A percentile compares a stretch with the other conserved stretches of the same genome.
Conservation (phyloP, 1,139 yeast genomes). For the Lodderomyces elongisporus region DNA sequence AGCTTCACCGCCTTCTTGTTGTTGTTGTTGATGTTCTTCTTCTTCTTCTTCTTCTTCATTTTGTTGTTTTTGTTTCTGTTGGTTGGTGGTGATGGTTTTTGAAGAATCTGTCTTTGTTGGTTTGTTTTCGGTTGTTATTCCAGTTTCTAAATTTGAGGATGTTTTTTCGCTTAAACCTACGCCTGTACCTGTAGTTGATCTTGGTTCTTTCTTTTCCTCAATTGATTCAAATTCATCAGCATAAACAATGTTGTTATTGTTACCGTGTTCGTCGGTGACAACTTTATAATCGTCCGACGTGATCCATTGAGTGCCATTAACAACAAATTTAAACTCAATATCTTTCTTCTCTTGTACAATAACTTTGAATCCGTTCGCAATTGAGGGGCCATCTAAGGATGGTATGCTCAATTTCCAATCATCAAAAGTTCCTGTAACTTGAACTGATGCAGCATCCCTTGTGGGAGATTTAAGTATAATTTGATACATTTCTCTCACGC, state of each 20-base stretch:
- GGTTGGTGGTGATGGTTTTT: no score
- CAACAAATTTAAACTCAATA: constrained; percentile 32
- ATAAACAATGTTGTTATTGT: constrained; percentile 31
- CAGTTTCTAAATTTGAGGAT: no score
- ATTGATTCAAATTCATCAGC: constrained; percentile 22
- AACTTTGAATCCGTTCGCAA: constrained; percentile 12
- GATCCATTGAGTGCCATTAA: constrained; percentile 29
- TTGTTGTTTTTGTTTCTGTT: no score
- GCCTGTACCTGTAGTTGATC: no score
- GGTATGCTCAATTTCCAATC: constrained; percentile 29
- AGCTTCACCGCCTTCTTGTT: no score
- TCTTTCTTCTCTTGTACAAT: constrained; percentile 18
- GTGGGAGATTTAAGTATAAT: constrained; percentile 1
- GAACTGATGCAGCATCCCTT: constrained; percentile 17
- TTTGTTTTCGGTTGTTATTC: no score
- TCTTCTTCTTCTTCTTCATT: no score
- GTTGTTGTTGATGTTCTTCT: no score
- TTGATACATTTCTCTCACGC: constrained; percentile 11
- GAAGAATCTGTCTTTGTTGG: no score
- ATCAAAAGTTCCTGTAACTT: constrained; percentile 42
- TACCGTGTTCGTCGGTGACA: constrained; percentile 33
- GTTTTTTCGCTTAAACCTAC: no score
- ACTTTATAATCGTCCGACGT: constrained; percentile 22
- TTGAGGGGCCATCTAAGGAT: constrained; percentile 10
- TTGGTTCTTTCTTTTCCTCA: constrained; percentile 1